These are phyloP conservation scores for Phyllachora maydis DNA, from an alignment of 2,329 filamentous ascomycete species.

Conservation along the genomic window DNA sequence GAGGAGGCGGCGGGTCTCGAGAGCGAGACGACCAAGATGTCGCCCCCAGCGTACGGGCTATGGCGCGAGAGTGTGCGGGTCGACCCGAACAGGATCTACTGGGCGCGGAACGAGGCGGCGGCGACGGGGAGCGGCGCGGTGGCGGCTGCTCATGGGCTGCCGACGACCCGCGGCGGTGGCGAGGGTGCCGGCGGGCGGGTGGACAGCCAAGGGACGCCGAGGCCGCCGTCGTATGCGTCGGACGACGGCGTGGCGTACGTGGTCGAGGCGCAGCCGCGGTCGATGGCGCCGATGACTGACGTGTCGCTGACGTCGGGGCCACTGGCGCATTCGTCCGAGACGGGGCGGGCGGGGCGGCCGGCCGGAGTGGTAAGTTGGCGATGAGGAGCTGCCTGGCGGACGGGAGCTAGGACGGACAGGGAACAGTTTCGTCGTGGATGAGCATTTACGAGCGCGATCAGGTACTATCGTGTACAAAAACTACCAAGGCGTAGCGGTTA, in stretches of 20 bases:
- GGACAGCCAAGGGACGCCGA: too few relatives aligned
- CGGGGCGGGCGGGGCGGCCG: too few relatives aligned
- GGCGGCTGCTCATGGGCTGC: too few relatives aligned
- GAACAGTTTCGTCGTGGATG: background rate
- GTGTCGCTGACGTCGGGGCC: constrained; percentile 17
- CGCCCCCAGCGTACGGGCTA: constrained; percentile 68
- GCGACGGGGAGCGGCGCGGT: too few relatives aligned
- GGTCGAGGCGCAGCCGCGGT: constrained; percentile 42
- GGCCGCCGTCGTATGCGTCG: constrained; percentile 58
- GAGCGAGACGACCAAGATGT: constrained; percentile 31
- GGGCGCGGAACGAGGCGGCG: constrained; percentile 41
- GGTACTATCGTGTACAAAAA: too few relatives aligned
- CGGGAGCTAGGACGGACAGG: background rate
- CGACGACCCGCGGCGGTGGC: too few relatives aligned
- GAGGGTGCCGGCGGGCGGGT: too few relatives aligned
- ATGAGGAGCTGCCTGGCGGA: too few relatives aligned
- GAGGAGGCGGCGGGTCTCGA: constrained; percentile 43
- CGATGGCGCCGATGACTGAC: constrained; percentile 24
- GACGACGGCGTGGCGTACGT: constrained; percentile 59
- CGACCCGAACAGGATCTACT: constrained; percentile 64
- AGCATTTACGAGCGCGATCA: too few relatives aligned
- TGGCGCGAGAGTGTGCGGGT: constrained; percentile 70
- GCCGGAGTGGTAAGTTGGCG: constrained; percentile 9
- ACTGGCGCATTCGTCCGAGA: constrained; percentile 24
- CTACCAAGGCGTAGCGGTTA: too few relatives aligned